These are phyloP conservation scores for Calonectria hongkongensis DNA, from an alignment of 2,329 filamentous ascomycete species.

Conservation along the genomic window DNA sequence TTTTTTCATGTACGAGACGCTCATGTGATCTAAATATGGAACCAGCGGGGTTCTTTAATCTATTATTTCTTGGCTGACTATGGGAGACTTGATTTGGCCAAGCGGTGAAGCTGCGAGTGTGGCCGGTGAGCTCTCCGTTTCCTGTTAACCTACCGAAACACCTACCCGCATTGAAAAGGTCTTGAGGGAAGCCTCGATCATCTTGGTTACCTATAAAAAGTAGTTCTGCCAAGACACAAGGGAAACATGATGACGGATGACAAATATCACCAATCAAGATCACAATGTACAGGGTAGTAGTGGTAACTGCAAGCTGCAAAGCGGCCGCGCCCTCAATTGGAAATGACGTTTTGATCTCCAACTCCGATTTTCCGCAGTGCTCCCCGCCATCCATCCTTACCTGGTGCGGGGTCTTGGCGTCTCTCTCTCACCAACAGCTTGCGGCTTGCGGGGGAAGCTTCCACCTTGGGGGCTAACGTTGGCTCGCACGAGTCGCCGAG, in stretches of 20 bases:
- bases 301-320: neutral
- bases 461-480: neutral
- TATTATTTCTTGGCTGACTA: neutral
- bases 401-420: constrained; percentile 12
- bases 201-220: neutral
- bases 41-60: neutral
- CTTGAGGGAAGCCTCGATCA: no score
- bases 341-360: constrained; percentile 13
- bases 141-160: no score
- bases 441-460: constrained; percentile 12
- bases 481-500: neutral
- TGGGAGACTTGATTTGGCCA: neutral
- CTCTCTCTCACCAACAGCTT: neutral
- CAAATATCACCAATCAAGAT: neutral
- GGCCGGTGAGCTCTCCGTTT: neutral
- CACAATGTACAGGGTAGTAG: neutral
- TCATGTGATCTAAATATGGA: no score
- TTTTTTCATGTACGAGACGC: no score
- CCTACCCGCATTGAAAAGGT: neutral
- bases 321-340: neutral
- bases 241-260: neutral
- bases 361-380: neutral
- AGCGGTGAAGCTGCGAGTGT: neutral
- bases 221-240: neutral
- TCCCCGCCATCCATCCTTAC: constrained; percentile 2